Evolutionary conservation across 2,329 filamentous ascomycete genomes (phyloP).

Genomic region (Nemania abortiva): DNA sequence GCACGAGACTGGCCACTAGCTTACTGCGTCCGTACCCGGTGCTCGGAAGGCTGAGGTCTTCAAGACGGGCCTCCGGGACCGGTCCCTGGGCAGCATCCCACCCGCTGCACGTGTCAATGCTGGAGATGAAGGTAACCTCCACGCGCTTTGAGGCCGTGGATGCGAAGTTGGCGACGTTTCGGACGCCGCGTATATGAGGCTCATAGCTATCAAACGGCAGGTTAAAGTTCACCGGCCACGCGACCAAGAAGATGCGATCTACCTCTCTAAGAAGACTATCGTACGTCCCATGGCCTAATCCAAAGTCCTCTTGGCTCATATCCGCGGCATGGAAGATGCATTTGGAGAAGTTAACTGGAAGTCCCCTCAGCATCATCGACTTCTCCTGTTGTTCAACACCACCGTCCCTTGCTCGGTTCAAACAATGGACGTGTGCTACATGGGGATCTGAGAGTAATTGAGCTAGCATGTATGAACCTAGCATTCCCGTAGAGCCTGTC

Average conservation of each 20-base stretch:
- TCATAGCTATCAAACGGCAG: conserved; percentile 51
- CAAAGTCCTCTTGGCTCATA: conserved; percentile 17
- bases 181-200: conserved; percentile 53
- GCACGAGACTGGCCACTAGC: conserved; percentile 56
- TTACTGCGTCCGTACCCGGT: conserved; percentile 60
- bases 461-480: conserved; percentile 56
- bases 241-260: conserved; percentile 48
- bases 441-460: conserved; percentile 46
- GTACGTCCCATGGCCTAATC: conserved; percentile 3
- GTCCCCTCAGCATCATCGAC: conserved; percentile 24
- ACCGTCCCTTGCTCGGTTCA: conserved; percentile 33
- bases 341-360: not conserved
- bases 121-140: conserved; percentile 56
- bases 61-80: conserved; percentile 55
- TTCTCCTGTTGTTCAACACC: not conserved
- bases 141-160: conserved; percentile 33
- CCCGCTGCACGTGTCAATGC: conserved; percentile 52
- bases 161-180: conserved; percentile 52
- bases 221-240: conserved; percentile 56
- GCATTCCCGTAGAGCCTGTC: conserved; percentile 55
- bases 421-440: conserved; percentile 32
- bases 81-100: conserved; percentile 48
- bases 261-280: conserved; percentile 3
- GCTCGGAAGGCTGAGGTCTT: conserved; percentile 49
- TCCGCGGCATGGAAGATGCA: not conserved